Conservation (phyloP, 176 grass and related monocot genomes). For the Cenchrus americanus region DNA sequence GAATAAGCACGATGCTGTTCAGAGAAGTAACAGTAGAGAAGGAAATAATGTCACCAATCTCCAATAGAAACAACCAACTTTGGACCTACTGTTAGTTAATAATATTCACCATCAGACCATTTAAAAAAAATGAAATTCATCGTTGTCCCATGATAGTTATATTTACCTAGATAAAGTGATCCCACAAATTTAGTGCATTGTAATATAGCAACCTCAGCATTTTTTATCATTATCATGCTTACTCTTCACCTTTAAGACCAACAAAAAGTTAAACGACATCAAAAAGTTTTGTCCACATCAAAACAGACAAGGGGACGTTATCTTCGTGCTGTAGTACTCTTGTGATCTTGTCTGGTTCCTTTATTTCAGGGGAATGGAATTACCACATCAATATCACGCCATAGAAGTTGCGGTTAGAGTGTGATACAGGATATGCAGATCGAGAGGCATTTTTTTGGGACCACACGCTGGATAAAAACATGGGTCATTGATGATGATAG, state of each 20-base stretch:
- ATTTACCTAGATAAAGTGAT: background rate
- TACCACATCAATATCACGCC: background rate
- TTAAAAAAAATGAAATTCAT: too few relatives aligned
- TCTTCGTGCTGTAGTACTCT: background rate
- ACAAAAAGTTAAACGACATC: background rate
- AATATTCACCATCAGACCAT: background rate
- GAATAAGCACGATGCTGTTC: background rate
- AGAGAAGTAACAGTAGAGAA: background rate
- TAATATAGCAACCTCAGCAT: background rate
- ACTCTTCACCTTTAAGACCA: background rate
- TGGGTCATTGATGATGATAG: background rate
- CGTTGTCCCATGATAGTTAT: background rate
- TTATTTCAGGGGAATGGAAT: constrained; percentile 20
- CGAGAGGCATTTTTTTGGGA: constrained; percentile 1
- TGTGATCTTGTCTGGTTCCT: background rate
- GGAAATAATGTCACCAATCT: constrained; percentile 39
- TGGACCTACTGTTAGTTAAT: constrained; percentile 39
- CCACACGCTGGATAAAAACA: constrained; percentile 22
- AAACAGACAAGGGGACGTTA: background rate
- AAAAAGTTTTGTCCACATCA: background rate
- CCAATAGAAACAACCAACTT: constrained; percentile 18
- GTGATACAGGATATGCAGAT: background rate
- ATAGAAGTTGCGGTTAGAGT: background rate
- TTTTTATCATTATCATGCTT: background rate
- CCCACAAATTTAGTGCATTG: background rate